Evolutionary conservation across 202 grass and related monocot genomes (phyloP), one percentile per base, ranked within the genome.

Genomic region (Setaria italica): DNA sequence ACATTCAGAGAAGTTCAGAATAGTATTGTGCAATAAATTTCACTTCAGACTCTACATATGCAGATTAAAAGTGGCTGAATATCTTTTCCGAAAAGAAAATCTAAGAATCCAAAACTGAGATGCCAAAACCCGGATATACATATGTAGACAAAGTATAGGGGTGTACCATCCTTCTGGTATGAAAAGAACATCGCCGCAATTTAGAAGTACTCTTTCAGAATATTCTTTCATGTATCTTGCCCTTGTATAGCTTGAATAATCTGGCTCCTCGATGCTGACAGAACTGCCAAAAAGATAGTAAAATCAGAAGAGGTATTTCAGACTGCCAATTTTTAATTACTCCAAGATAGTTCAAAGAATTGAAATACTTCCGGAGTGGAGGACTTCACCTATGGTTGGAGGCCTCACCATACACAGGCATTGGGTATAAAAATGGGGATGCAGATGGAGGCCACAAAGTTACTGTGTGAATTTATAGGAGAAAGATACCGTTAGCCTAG

Each of bases 101-200:
- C 25, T 25, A 59, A 10, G 14, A 21, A 69, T 63, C 25, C 1
- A 6, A 68, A 62, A 35, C 4, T 65, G 49, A 57, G 37, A 86
- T 51, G 57, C 7, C 63, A 74, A 81, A 14, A 84, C 43, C 25
- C 0, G 25, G 25, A 25, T 25, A 25, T 25, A 25, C 25, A 25
- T 25, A 25, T 25, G 25, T 25, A 25, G 25, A 37, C 7, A 88
- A 82, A 90, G 85, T 56, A 80, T 84, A 76, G 43, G 87, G 16
- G 13, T 86, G 45, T 91, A 98, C 96, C 96, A 98, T 95, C 96
- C 96, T 94, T 98, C 96, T 58, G 96, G 96, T 91, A 99, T 99
- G 82, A 95, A 99, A 83, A 99, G 88, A 87, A 65, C 88, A 85
- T 99, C 93, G 0, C 96, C 93, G 35, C 86, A 54, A 70, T 86